A percentile compares a stretch with the other conserved stretches of the same genome.
Evolutionary conservation across 148 eudicot species (phyloP).

Genomic region (Cornus controversa): DNA sequence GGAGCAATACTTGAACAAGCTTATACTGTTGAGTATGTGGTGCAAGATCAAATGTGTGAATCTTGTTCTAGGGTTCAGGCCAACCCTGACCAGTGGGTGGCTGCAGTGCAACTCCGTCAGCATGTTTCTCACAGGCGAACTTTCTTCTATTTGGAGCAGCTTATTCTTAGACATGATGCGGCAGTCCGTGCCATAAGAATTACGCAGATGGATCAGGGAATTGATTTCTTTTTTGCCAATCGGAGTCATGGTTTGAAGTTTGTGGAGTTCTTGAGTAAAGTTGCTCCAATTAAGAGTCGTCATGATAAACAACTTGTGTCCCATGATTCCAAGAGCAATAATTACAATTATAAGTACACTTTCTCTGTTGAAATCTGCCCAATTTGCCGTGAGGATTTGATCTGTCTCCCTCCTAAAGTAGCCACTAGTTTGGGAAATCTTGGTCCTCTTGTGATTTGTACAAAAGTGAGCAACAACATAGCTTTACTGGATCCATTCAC

Average conservation of each 20-base stretch:
- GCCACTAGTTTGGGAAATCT: conserved; percentile 45
- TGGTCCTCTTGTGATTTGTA: conserved; percentile 55
- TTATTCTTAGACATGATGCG: conserved; percentile 53
- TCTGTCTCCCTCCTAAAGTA: conserved; percentile 68
- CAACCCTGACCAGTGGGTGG: conserved; percentile 82
- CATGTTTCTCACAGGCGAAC: conserved; percentile 77
- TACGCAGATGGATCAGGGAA: conserved; percentile 54
- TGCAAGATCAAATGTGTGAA: conserved; percentile 70
- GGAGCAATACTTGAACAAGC: conserved; percentile 69
- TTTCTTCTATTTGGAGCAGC: conserved; percentile 59
- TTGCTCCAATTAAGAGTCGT: conserved; percentile 52
- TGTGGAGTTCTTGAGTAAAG: conserved; percentile 67
- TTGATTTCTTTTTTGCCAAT: conserved; percentile 72
- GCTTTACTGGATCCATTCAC: conserved; percentile 45
- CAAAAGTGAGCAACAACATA: conserved; percentile 45
- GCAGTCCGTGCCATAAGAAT: conserved; percentile 45
- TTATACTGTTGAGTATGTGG: conserved; percentile 58
- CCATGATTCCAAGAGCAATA: conserved; percentile 72
- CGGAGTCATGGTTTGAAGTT: conserved; percentile 70
- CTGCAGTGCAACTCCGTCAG: conserved; percentile 71
- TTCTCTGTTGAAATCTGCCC: conserved; percentile 72
- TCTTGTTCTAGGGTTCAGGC: conserved; percentile 63
- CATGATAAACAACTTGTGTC: conserved; percentile 51
- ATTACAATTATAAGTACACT: conserved; percentile 58
- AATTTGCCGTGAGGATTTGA: conserved; percentile 76